Evolutionary conservation across 768 basidiomycete genomes (phyloP), one percentile per base, ranked within the genome.

Genomic region (Baorangia bicolor): DNA sequence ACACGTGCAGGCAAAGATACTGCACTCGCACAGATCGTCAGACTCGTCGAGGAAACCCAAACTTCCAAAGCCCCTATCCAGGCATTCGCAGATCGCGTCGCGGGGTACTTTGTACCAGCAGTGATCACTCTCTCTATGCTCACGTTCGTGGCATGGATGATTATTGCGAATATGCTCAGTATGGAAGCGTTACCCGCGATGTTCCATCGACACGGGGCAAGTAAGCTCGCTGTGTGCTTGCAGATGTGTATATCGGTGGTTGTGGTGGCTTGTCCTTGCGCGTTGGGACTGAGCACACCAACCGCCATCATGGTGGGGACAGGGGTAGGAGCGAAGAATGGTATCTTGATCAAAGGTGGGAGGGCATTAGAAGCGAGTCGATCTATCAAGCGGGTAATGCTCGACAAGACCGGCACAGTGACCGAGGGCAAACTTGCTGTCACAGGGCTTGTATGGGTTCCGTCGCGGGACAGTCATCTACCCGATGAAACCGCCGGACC

Each of bases 281-380:
- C 97, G 0, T 81, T 99, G 33, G 97, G 96, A 5, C 80, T 98
- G 55, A 92, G 92, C 52, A 98, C 96, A 0, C 97, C 97, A 1
- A 98, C 97, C 0, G 97, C 96, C 2, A 94, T 98, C 73, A 98
- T 98, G 97, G 97, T 98, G 31, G 97, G 97, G 18, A 98, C 96
- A 0, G 97, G 97, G 1, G 86, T 98, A 53, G 97, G 97, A 2
- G 97, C 97, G 10, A 83, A 90, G 76, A 96, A 98, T 64, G 96
- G 97, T 0, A 98, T 99, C 56, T 75, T 99, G 43, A 98, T 99
- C 83, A 99, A 99, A 70, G 95, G 97, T 21, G 97, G 95, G 2
- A 80, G 90, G 14, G 95, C 97, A 3, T 77, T 99, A 27, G 97
- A 99, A 69, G 94, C 92, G 4, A 94, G 93, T 72, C 86, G 83